Evolutionary conservation across 805 yeast genomes (phyloP), one percentile per base, ranked within the genome.

Genomic region (Candida easanensis): DNA sequence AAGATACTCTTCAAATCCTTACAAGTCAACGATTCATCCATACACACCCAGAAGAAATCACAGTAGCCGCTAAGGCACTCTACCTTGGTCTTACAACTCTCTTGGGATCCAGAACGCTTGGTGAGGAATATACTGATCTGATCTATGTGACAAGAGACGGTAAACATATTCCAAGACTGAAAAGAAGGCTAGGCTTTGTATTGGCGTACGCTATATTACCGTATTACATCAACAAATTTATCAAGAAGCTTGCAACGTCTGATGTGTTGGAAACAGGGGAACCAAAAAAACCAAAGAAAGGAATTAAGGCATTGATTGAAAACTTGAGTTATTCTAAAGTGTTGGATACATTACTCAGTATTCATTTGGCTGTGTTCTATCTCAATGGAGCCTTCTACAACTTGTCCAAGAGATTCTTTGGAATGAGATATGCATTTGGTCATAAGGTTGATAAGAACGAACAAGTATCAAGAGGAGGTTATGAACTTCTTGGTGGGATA

Each of bases 51-150:
- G 74, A 77, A 34, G 87, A 82, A 52, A 69, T 89, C 13, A 66
- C 81, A 0, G 72, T 79, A 0, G 58, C 70, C 2, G 77, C 84
- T 9, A 80, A 81, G 40, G 61, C 82, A 1, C 34, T 82, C 0
- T 91, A 91, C 58, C 68, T 88, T n/a, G 62, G 74, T 2, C 64
- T 87, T 18, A 91, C 97, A 0, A 90, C 97, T 0, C 64, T 84
- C 13, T 45, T 77, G 5, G 91, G 91, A 0, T 77, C 86, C 2
- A 72, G 91, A 41, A 91, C 98, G 0, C 65, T 93, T 21, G 99
- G 99, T 1, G 98, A 91, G 60, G 97, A 91, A 64, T 91, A 91
- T 63, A 89, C 89, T 13, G 96, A 91, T 61, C 65, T 88, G 42
- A 63, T 79, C 7, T 84, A 85, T 56, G 88, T 84, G 6, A 68